These are phyloP conservation scores for Kwoniella dendrophila DNA, from an alignment of 768 basidiomycete genomes.

Conservation along the genomic window DNA sequence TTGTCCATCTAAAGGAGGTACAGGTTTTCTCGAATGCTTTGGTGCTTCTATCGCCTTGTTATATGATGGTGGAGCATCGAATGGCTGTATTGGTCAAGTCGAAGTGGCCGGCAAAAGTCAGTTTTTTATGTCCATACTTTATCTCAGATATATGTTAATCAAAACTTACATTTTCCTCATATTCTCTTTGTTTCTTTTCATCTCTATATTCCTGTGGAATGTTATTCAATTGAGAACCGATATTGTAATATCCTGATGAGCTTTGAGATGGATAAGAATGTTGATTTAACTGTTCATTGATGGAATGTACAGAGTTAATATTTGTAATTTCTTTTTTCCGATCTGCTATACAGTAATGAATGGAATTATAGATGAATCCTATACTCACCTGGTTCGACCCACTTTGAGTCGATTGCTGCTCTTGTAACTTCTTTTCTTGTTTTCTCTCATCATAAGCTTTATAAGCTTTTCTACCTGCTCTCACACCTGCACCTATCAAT, in stretches of 20 bases:
- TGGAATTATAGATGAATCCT: background rate
- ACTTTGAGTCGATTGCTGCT: background rate
- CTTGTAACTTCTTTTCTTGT: background rate
- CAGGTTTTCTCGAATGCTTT: too few relatives aligned
- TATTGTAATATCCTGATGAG: background rate
- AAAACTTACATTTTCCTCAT: conserved; percentile 2
- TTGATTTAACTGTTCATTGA: background rate
- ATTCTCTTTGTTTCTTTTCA: conserved; percentile 8
- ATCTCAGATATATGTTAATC: background rate
- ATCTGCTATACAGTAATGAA: background rate
- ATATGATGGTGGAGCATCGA: conserved; percentile 5
- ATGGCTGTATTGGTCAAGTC: background rate
- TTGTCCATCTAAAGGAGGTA: background rate
- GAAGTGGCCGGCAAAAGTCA: background rate
- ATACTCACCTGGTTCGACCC: background rate
- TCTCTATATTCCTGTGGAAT: conserved; percentile 1
- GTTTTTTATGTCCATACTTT: background rate
- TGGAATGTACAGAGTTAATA: background rate
- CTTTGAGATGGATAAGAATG: background rate
- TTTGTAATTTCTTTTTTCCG: background rate
- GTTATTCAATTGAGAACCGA: background rate
- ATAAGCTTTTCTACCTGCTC: conserved; percentile 6
- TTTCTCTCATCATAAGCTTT: conserved; percentile 8
- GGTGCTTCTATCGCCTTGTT: background rate
- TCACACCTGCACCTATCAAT: background rate